A percentile compares a stretch with the other conserved stretches of the same genome.
Evolutionary conservation across 2,329 filamentous ascomycete genomes (phyloP).

Genomic region (Colletotrichum trifolii): DNA sequence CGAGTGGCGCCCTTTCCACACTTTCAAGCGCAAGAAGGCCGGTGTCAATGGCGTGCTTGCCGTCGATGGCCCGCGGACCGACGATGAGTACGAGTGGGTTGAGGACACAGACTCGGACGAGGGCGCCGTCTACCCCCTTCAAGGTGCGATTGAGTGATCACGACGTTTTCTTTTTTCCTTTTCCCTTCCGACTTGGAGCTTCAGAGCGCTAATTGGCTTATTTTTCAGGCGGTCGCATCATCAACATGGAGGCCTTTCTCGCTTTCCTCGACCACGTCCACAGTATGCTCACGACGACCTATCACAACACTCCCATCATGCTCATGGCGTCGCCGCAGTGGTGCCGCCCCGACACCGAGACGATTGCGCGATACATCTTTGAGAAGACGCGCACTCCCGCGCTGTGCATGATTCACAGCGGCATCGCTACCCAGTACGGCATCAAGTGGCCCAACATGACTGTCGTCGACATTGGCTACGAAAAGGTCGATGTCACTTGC

Average conservation of each 20-base stretch:
- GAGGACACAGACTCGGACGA: constrained; percentile 90
- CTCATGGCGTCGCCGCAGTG: constrained; percentile 91
- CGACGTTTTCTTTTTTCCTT: background rate
- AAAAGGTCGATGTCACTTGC: constrained; percentile 93
- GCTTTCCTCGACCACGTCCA: constrained; percentile 94
- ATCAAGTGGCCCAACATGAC: constrained; percentile 80
- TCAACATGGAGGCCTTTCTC: constrained; percentile 92
- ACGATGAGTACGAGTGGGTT: constrained; percentile 76
- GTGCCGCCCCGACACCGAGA: constrained; percentile 88
- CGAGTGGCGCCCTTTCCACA: constrained; percentile 80
- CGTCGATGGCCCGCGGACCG: constrained; percentile 37
- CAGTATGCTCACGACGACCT: constrained; percentile 86
- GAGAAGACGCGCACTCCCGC: constrained; percentile 97
- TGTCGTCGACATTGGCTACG: constrained; percentile 89
- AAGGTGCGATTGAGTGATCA: constrained; percentile 54
- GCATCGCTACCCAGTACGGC: constrained; percentile 87
- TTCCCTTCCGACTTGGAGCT: background rate
- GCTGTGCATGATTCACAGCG: constrained; percentile 90
- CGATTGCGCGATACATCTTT: constrained; percentile 92
- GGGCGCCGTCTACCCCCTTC: constrained; percentile 89
- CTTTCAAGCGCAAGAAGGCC: constrained; percentile 72
- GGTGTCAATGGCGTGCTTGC: constrained; percentile 33
- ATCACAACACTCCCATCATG: constrained; percentile 95
- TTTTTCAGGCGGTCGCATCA: constrained; percentile 77
- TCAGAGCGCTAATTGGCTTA: constrained; percentile 18